Percentiles rank a stretch among this genome's conserved stretches.
Conservation (phyloP, 257 asterid genomes). For the Mentha longifolia region DNA sequence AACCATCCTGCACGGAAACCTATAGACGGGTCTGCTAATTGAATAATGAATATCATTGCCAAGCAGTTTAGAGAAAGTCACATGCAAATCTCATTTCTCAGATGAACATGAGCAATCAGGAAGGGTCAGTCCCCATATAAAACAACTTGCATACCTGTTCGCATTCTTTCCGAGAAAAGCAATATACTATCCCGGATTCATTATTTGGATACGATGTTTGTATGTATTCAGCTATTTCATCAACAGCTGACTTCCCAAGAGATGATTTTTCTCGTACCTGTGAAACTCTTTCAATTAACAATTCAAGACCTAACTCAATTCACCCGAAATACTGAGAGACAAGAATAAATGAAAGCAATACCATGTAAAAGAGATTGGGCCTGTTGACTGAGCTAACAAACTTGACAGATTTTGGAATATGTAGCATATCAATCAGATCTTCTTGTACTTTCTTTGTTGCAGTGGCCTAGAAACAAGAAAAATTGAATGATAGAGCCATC, state of each 20-base stretch:
- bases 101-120: slow-evolving; percentile 8
- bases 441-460: slow-evolving; percentile 95
- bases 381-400: slow-evolving; percentile 94
- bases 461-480: slow-evolving; percentile 70
- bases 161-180: slow-evolving; percentile 97
- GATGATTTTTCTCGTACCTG: slow-evolving; percentile 91
- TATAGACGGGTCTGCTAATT: slow-evolving; percentile 10
- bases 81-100: slow-evolving; percentile 13
- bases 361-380: slow-evolving; percentile 95
- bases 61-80: slow-evolving; percentile 18
- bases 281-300: slow-evolving; percentile 26
- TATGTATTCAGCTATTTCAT: slow-evolving; percentile 82
- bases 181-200: slow-evolving; percentile 97
- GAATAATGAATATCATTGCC: background rate
- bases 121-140: slow-evolving; percentile 9
- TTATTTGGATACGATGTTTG: slow-evolving; percentile 79
- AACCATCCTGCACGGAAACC: slow-evolving; percentile 18
- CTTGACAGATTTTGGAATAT: slow-evolving; percentile 72
- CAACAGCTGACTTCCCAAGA: slow-evolving; percentile 69
- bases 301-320: slow-evolving; percentile 26
- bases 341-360: slow-evolving; percentile 39
- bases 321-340: slow-evolving; percentile 15
- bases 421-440: slow-evolving; percentile 91
- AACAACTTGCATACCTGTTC: slow-evolving; percentile 69
- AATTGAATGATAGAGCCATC: slow-evolving; percentile 28